A percentile compares a stretch with the other conserved stretches of the same genome.
phyloP scores from a whole-genome alignment of 805 yeast genomes.

The Monosporozyma solicola region DNA sequence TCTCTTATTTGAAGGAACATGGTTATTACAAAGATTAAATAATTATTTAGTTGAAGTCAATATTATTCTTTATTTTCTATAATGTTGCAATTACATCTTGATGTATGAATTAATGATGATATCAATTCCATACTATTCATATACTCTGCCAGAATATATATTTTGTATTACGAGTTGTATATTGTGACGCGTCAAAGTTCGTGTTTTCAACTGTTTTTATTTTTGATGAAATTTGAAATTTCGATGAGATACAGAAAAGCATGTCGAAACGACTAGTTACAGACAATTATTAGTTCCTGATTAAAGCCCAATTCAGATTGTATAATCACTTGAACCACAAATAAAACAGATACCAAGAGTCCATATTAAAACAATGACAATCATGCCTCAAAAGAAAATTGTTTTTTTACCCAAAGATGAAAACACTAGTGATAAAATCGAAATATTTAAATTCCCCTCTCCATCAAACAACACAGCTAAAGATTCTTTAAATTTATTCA shows the following conservation, averaged over 20 bases:
- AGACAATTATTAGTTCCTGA: neutral
- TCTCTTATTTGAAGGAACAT: conserved; percentile 39
- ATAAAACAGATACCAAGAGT: neutral
- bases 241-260: neutral
- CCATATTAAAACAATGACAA: neutral
- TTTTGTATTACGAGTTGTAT: neutral
- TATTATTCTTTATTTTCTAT: neutral
- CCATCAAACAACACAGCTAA: conserved; percentile 22
- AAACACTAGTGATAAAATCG: neutral
- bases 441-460: conserved; percentile 21
- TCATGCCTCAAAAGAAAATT: neutral
- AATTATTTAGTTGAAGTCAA: neutral
- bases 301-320: neutral
- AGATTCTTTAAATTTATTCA: conserved; percentile 10
- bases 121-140: neutral
- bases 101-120: neutral
- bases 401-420: conserved; percentile 3
- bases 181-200: neutral
- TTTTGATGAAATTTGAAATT: neutral
- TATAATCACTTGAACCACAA: neutral
- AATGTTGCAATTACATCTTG: neutral
- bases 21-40: conserved; percentile 2
- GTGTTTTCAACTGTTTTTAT: neutral
- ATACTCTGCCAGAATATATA: neutral
- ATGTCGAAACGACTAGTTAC: neutral